Conservation (phyloP, 164 flowering plant species). For the Vitis labrusca region DNA sequence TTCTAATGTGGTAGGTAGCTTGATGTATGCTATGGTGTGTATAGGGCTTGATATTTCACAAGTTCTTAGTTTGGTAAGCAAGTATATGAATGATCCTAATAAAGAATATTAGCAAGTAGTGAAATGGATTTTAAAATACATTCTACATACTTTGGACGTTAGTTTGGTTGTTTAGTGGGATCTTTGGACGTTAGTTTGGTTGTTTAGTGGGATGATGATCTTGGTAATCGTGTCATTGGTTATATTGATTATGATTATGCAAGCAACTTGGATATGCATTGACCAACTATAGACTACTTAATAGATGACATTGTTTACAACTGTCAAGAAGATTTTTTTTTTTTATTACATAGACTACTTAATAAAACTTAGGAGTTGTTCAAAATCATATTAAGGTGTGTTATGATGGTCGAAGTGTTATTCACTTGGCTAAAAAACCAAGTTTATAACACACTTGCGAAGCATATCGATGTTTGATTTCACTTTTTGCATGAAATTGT, state of each 20-base stretch:
- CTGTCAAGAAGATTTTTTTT: background rate
- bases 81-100: background rate
- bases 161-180: background rate
- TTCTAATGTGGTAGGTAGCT: background rate
- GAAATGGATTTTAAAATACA: slow-evolving; percentile 2
- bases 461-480: slow-evolving; percentile 6
- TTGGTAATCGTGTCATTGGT: background rate
- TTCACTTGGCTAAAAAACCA: slow-evolving; percentile 9
- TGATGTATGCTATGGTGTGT: slow-evolving; percentile 4
- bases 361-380: background rate
- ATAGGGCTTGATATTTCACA: background rate
- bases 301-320: background rate
- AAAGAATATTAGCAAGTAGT: background rate
- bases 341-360: background rate
- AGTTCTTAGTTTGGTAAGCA: background rate
- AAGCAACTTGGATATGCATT: background rate
- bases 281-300: background rate
- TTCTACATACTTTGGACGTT: background rate
- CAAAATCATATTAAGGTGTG: background rate
- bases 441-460: background rate
- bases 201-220: background rate
- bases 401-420: slow-evolving; percentile 4
- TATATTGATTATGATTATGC: slow-evolving; percentile 5
- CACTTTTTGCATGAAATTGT: slow-evolving; percentile 1
- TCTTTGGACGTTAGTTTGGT: background rate